Conservation (phyloP, 2,329 filamentous ascomycete species). For the Neonectria faginata region DNA sequence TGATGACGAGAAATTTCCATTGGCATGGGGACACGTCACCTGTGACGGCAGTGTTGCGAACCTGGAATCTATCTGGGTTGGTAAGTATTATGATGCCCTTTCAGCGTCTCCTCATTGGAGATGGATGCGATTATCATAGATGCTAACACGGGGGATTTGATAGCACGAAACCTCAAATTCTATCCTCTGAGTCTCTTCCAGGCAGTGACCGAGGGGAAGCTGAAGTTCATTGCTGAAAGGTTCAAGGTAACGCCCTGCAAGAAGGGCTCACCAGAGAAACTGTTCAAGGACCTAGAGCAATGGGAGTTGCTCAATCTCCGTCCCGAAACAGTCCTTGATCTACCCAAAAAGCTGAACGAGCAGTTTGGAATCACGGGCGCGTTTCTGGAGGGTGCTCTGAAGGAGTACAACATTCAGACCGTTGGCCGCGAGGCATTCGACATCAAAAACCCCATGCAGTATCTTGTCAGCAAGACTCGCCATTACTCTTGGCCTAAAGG, state of each 20-base stretch:
- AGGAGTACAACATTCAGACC: slow-evolving; percentile 52
- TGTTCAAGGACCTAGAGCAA: slow-evolving; percentile 51
- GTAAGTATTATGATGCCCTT: slow-evolving; percentile 28
- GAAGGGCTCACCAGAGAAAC: slow-evolving; percentile 43
- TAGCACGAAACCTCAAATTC: slow-evolving; percentile 61
- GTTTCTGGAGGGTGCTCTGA: slow-evolving; percentile 47
- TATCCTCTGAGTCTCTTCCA: slow-evolving; percentile 55
- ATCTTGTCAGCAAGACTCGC: slow-evolving; percentile 55
- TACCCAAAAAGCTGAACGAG: slow-evolving; percentile 52
- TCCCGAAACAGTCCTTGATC: slow-evolving; percentile 53
- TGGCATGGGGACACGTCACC: slow-evolving; percentile 59
- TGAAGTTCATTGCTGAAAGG: slow-evolving; percentile 52
- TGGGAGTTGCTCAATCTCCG: slow-evolving; percentile 62
- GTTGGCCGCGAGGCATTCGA: slow-evolving; percentile 54
- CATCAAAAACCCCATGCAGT: slow-evolving; percentile 48
- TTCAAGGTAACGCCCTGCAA: slow-evolving; percentile 53
- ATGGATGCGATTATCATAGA: neutral
- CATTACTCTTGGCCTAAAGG: slow-evolving; percentile 64
- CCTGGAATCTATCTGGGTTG: slow-evolving; percentile 59
- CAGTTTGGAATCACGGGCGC: slow-evolving; percentile 55
- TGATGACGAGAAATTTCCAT: slow-evolving; percentile 43
- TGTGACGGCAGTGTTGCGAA: slow-evolving; percentile 61
- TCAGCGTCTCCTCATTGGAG: too few species aligned
- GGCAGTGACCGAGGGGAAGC: slow-evolving; percentile 52
- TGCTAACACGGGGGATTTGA: slow-evolving; percentile 24